Percentiles rank a stretch among this genome's conserved stretches.
Evolutionary conservation across 441 rosid genomes (phyloP).

Genomic region (Metrosideros polymorpha): DNA sequence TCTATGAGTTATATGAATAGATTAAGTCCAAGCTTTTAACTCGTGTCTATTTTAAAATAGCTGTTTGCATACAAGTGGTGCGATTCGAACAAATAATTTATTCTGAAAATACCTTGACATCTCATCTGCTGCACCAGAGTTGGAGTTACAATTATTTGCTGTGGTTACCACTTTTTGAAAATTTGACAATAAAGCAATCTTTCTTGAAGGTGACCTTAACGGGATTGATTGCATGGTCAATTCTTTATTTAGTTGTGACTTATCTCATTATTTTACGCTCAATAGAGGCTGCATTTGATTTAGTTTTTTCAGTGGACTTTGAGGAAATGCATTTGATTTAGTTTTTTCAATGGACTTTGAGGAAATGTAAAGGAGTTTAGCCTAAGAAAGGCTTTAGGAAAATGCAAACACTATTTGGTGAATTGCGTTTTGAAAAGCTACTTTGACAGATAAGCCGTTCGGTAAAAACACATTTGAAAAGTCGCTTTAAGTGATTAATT

Average conservation of each 20-base stretch:
- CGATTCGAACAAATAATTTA: accelerated
- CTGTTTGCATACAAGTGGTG: accelerated
- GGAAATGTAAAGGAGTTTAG: no score
- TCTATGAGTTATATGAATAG: accelerated
- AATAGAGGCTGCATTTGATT: no score
- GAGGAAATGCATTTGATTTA: no score
- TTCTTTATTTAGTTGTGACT: background rate
- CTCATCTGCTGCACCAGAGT: accelerated
- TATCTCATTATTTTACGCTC: background rate
- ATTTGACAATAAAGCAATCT: background rate
- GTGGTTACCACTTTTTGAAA: background rate
- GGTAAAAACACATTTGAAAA: no score
- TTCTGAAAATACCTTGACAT: background rate
- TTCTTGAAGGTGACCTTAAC: background rate
- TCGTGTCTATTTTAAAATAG: accelerated
- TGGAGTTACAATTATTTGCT: accelerated
- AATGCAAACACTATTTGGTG: no score
- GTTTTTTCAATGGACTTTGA: no score
- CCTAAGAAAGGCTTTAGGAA: no score
- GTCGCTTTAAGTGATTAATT: no score
- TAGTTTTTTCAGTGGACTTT: no score
- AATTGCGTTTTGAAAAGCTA: no score
- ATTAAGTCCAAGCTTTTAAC: background rate
- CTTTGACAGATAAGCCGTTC: no score
- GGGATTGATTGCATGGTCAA: background rate